A percentile compares a stretch with the other conserved stretches of the same genome.
Conservation (phyloP, 2,329 filamentous ascomycete species). For the Exserohilum turcica region DNA sequence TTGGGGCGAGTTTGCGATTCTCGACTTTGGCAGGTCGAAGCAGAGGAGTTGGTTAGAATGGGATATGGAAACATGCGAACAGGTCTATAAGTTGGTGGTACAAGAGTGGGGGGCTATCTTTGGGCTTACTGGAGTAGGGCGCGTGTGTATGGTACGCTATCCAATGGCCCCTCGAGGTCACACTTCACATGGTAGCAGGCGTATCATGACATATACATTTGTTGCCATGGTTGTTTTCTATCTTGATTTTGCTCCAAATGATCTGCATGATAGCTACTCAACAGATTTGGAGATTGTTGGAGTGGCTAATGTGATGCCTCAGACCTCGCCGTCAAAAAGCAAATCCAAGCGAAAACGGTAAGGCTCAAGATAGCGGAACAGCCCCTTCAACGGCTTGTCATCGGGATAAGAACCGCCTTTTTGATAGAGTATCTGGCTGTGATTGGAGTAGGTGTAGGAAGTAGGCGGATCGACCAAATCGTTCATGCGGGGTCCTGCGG, state of each 20-base stretch:
- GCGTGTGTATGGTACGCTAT: not conserved
- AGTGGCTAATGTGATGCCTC: not conserved
- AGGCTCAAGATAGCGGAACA: not conserved
- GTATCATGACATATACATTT: not conserved
- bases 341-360: conserved; percentile 3
- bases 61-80: not conserved
- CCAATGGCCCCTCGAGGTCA: not conserved
- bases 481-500: not conserved
- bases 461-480: no score
- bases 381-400: not conserved
- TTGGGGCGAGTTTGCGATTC: not conserved
- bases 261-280: not conserved
- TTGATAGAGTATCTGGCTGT: conserved; percentile 1
- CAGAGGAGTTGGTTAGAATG: not conserved
- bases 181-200: not conserved
- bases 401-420: not conserved
- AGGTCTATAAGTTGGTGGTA: not conserved
- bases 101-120: conserved; percentile 12
- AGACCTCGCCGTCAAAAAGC: not conserved
- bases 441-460: not conserved
- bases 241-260: not conserved
- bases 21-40: no score
- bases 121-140: not conserved
- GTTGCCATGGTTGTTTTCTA: not conserved
- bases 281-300: not conserved